Evolutionary conservation across 768 basidiomycete genomes (phyloP).

Genomic region (Xanthoconium stramineum): DNA sequence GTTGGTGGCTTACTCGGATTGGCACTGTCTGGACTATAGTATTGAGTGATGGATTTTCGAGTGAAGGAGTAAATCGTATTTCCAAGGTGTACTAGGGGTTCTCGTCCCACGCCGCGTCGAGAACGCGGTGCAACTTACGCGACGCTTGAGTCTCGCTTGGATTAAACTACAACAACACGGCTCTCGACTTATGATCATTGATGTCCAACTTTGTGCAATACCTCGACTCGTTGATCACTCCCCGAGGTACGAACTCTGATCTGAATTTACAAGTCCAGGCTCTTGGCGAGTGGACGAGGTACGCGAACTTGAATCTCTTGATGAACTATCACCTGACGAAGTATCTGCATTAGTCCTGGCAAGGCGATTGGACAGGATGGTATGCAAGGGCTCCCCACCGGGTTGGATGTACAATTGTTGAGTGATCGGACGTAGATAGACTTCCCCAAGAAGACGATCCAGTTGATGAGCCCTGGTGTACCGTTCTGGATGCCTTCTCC

Average conservation of each 20-base stretch:
- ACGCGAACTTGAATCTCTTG: neutral
- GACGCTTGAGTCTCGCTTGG: no score
- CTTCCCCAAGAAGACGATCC: slow-evolving; percentile 11
- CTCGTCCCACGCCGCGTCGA: slow-evolving; percentile 3
- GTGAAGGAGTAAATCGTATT: neutral
- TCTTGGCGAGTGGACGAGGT: slow-evolving; percentile 28
- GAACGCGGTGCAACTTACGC: neutral
- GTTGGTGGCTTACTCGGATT: neutral
- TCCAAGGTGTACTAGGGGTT: neutral
- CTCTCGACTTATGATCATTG: neutral
- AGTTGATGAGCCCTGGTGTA: slow-evolving; percentile 23
- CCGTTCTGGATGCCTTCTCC: slow-evolving; percentile 34
- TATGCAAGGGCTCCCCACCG: slow-evolving; percentile 6
- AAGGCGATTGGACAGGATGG: slow-evolving; percentile 12
- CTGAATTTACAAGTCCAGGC: slow-evolving; percentile 4
- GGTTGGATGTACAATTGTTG: neutral
- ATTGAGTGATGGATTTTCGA: neutral
- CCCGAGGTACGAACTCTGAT: slow-evolving; percentile 9
- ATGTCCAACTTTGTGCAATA: slow-evolving; percentile 25
- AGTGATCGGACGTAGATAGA: slow-evolving; percentile 16
- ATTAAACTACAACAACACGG: no score
- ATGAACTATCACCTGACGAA: slow-evolving; percentile 13
- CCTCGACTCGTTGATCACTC: slow-evolving; percentile 21
- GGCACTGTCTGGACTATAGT: neutral
- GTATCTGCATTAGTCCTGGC: slow-evolving; percentile 7